Conservation (phyloP, 106 monocot species). For the Vanilla planifolia region DNA sequence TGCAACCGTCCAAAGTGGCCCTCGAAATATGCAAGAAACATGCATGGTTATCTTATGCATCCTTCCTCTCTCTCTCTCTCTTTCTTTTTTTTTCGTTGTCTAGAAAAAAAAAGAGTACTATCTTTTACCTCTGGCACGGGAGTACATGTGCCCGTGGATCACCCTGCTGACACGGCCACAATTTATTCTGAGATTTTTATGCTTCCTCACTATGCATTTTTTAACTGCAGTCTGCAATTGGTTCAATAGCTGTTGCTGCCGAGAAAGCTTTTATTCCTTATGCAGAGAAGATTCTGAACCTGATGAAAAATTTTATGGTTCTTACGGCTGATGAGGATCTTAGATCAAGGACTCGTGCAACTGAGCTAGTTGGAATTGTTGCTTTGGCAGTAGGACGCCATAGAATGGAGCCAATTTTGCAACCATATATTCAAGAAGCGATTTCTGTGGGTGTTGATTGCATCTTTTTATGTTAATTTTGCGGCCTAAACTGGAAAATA, state of each 20-base stretch:
- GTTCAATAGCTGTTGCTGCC: conserved; percentile 84
- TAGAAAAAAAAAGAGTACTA: too few species aligned
- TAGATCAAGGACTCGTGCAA: conserved; percentile 79
- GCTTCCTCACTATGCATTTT: neutral
- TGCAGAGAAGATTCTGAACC: conserved; percentile 74
- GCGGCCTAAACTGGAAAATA: neutral
- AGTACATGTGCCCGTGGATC: too few species aligned
- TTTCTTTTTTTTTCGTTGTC: neutral
- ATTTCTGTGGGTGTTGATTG: conserved; percentile 39
- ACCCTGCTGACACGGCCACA: too few species aligned
- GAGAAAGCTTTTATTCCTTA: conserved; percentile 94
- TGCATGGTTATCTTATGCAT: conserved; percentile 77
- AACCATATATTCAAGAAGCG: conserved; percentile 88
- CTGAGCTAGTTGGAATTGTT: conserved; percentile 93
- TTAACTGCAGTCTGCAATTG: conserved; percentile 86
- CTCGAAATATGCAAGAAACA: conserved; percentile 95
- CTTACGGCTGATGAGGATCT: conserved; percentile 82
- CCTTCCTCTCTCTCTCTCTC: conserved; percentile 5
- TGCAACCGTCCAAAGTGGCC: conserved; percentile 58
- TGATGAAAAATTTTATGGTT: conserved; percentile 96
- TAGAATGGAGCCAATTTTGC: conserved; percentile 79
- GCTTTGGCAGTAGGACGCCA: conserved; percentile 81
- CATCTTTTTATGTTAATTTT: neutral
- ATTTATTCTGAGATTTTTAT: neutral
- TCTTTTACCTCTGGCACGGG: too few species aligned